Percentiles rank a stretch among this genome's conserved stretches.
Conservation (phyloP, 2,329 filamentous ascomycete species). For the Didymella pomorum region DNA sequence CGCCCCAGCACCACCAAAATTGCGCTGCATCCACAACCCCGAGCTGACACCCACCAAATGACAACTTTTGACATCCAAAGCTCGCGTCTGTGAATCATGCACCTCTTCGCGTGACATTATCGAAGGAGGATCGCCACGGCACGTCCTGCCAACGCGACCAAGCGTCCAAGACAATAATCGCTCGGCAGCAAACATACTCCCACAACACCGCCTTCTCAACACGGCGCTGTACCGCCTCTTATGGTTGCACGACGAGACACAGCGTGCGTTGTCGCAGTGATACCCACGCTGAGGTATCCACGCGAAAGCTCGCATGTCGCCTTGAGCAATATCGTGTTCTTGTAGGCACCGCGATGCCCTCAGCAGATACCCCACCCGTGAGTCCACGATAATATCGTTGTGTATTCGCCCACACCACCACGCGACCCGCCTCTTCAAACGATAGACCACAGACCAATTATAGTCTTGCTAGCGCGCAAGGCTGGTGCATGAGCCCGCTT, state of each 20-base stretch:
- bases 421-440: constrained; percentile 24
- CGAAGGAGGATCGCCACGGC: constrained; percentile 10
- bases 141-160: constrained; percentile 15
- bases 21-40: background rate
- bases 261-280: background rate
- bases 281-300: background rate
- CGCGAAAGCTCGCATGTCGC: background rate
- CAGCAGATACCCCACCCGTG: constrained; percentile 7
- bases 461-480: constrained; percentile 21
- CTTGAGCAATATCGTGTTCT: background rate
- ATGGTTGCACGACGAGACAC: constrained; percentile 5
- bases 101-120: background rate
- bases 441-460: constrained; percentile 30
- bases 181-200: constrained; percentile 13
- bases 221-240: constrained; percentile 7
- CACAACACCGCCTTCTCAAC: constrained; percentile 4
- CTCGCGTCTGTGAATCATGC: background rate
- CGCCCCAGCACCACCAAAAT: background rate
- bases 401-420: constrained; percentile 26
- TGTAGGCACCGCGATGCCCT: background rate
- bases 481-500: constrained; percentile 25
- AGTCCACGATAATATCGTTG: constrained; percentile 9
- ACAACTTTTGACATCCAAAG: background rate
- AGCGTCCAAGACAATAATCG: constrained; percentile 17
- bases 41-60: constrained; percentile 4